Base-by-base conservation (phyloP, 495 filamentous ascomycete genomes). In the Penicillium silybi region DNA sequence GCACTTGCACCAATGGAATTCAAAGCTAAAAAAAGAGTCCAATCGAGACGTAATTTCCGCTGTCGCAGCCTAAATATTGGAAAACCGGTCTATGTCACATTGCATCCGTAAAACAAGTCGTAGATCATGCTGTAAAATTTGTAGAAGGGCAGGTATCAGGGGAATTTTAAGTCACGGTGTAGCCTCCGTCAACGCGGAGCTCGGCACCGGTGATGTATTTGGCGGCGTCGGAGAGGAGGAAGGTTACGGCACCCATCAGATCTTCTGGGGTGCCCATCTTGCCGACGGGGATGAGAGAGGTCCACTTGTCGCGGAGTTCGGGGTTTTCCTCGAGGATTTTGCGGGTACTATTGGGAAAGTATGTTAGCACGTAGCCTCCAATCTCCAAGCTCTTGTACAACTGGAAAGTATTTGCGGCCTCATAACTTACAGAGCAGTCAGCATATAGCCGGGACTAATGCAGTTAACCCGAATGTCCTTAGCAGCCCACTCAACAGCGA, bases 271-370 rank as follows among this genome's bases (percentile, higher is more conserved):
- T 80, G 15, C 92, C 92, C 91, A 97, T 96, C 67, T 88, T 88
- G 16, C 90, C 92, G 63, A 85, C 82, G 0, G 92, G 92, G 49
- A 96, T 97, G 26, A 95, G 78, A 8, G 88, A 90, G 0, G 83
- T 95, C 92, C 92, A 97, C 61, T 92, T 80, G 50, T 83, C 75
- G 65, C 87, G 85, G 13, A 97, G 80, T 20, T 95, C 88, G 37
- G 90, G 91, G 56, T 95, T 95, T 44, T 95, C 88, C 48, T 96
- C 86, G 27, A 97, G 80, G 56, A 97, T 96, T 72, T 95, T 95
- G 71, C 92, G 84, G 17, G 92, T 97, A 34, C 90, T 95, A 54
- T 43, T 49, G 50, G 40, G 50, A n/a, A 1, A 2, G 3, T 41
- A 46, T 41, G 16, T 66, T 47, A 64, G 53, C 50, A 58, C n/a